Conservation (phyloP, 176 grass and related monocot genomes). For the Puya raimondii region DNA sequence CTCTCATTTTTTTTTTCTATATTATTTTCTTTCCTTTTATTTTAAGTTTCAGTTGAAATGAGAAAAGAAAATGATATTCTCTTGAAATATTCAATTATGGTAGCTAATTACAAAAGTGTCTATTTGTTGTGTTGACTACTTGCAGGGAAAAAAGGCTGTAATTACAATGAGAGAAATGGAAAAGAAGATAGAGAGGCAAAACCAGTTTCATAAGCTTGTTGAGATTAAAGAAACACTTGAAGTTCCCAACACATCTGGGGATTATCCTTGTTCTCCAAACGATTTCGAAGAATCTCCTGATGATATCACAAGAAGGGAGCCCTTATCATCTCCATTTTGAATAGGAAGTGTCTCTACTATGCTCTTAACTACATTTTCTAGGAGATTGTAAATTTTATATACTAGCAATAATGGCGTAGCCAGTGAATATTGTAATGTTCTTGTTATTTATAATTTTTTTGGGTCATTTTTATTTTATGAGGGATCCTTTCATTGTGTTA, state of each 20-base stretch:
- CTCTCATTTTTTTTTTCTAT: not conserved
- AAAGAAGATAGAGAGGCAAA: not conserved
- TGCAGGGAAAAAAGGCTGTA: not conserved
- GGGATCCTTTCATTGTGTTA: too few species aligned
- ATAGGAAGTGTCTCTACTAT: too few species aligned
- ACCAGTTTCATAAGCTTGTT: not conserved
- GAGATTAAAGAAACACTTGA: not conserved
- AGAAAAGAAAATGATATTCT: too few species aligned
- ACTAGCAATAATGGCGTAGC: too few species aligned
- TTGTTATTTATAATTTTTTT: too few species aligned
- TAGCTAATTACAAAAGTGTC: too few species aligned
- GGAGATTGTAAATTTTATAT: too few species aligned
- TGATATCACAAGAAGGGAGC: not conserved
- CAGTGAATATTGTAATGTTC: too few species aligned
- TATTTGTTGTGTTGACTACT: not conserved
- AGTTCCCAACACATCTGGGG: not conserved
- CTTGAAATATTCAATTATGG: too few species aligned
- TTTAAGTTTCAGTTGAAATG: too few species aligned
- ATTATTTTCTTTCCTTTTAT: not conserved
- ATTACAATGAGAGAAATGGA: not conserved
- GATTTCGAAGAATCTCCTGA: not conserved
- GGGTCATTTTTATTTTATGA: too few species aligned
- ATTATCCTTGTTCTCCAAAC: not conserved
- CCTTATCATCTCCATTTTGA: not conserved
- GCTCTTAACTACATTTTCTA: too few species aligned